Conservation (phyloP, 2,329 filamentous ascomycete genomes). For the Sporothrix euskadiensis region DNA sequence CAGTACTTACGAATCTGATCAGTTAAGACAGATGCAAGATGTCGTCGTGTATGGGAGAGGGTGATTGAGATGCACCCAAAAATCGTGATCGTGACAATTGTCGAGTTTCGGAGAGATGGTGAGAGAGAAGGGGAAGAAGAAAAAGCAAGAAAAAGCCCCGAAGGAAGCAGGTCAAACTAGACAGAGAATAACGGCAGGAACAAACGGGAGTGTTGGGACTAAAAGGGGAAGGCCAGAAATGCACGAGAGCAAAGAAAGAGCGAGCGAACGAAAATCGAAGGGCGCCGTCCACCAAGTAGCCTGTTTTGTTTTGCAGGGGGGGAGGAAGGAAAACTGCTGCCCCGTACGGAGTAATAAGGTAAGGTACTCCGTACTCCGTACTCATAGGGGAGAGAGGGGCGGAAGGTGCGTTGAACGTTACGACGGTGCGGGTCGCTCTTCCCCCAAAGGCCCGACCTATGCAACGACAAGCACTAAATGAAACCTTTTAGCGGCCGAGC, state of each 20-base stretch:
- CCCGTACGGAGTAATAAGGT: background rate
- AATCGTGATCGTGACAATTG: conserved; percentile 11
- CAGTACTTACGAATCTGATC: conserved; percentile 7
- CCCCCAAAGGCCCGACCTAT: background rate
- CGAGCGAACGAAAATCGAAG: conserved; percentile 15
- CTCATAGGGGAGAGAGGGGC: background rate
- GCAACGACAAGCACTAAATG: conserved; percentile 3
- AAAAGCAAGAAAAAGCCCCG: conserved; percentile 16
- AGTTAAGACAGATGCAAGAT: background rate
- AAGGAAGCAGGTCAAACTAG: conserved; percentile 21
- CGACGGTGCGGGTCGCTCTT: conserved; percentile 19
- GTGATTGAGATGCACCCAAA: background rate
- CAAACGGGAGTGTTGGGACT: conserved; percentile 18
- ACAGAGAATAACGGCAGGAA: conserved; percentile 27
- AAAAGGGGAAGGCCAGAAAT: conserved; percentile 29
- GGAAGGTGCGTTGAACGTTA: conserved; percentile 17
- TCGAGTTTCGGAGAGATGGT: background rate
- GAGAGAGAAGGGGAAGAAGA: background rate
- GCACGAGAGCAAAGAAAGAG: conserved; percentile 24
- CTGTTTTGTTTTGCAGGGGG: conserved; percentile 4
- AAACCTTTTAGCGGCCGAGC: conserved; percentile 17
- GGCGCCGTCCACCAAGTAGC: conserved; percentile 2
- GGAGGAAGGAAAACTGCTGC: background rate
- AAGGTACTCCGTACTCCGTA: too few species aligned
- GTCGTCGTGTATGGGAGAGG: background rate